phyloP scores from a whole-genome alignment of 495 filamentous ascomycete genomes.

The Neurospora cerealis region DNA sequence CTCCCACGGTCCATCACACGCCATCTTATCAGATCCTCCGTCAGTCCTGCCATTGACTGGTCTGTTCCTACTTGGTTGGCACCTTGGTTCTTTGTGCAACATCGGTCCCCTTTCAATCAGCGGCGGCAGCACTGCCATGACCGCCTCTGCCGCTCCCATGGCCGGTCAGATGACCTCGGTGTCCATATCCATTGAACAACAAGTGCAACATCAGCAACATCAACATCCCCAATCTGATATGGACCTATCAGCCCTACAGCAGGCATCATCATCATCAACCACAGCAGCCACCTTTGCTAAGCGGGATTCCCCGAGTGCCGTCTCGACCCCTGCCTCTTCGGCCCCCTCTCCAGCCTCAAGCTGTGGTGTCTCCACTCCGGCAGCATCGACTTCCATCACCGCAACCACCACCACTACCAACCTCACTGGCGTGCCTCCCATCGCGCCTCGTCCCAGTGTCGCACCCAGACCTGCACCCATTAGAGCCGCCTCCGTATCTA shows the following conservation, averaged over 20 bases:
- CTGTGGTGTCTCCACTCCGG: slow-evolving; percentile 11
- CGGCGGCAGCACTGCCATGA: slow-evolving; percentile 3
- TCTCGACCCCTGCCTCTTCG: slow-evolving; percentile 18
- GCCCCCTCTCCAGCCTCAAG: slow-evolving; percentile 13
- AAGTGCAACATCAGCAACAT: slow-evolving; percentile 4
- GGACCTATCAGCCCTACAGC: background rate
- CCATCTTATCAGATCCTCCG: background rate
- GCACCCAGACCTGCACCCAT: slow-evolving; percentile 12
- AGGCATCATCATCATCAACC: background rate
- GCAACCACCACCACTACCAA: background rate
- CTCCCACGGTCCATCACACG: background rate
- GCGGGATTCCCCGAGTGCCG: slow-evolving; percentile 9
- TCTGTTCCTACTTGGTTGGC: background rate
- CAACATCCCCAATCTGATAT: slow-evolving; percentile 4
- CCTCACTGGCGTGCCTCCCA: slow-evolving; percentile 6
- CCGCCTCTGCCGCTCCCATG: background rate
- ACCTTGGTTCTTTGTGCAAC: background rate
- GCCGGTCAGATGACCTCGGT: background rate
- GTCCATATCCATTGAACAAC: background rate
- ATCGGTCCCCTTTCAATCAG: background rate
- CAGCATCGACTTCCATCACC: slow-evolving; percentile 8
- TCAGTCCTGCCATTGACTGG: background rate
- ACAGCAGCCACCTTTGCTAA: slow-evolving; percentile 3
- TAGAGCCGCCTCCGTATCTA: slow-evolving; percentile 6
- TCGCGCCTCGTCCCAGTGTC: slow-evolving; percentile 20